Evolutionary conservation across 2,329 filamentous ascomycete genomes (phyloP), one percentile per base, ranked within the genome.

Genomic region (Sporothrix brunneoviolacea): DNA sequence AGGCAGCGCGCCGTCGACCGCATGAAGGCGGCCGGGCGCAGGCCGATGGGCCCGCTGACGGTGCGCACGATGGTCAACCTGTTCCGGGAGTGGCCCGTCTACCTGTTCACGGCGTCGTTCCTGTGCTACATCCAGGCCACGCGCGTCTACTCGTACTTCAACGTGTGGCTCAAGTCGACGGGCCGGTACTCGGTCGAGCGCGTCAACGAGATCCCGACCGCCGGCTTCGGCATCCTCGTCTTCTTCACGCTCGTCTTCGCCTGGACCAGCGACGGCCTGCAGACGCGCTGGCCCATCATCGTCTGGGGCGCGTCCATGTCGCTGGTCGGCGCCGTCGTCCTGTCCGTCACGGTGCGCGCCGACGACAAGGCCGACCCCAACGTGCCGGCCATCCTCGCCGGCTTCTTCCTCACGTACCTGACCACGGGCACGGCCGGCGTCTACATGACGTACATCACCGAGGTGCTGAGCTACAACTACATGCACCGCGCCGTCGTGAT

Each of bases 231-330:
- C 24, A 24, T 56, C 8, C 50, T 44, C 19, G 44, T 77, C 0
- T 63, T 75, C 15, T 68, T 68, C 3, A 77, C 75, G 0, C 62
- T 79, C 2, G 58, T 68, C 7, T 76, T 74, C 53, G 76, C 75
- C 8, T 78, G 74, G 75, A 68, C 67, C 13, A 76, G 72, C 8
- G 76, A 79, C 58, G 66, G 68, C 1, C 56, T 76, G 13, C 63
- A 75, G 7, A 66, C 61, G 3, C 66, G 75, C 15, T 77, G 73
- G 74, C 75, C 73, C 4, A 66, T 71, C 0, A 74, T 79, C 35
- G 59, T 77, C 8, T 30, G 36, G 22, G 50, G 36, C 13, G 50
- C 50, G 15, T 32, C 33, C 35, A 19, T 55, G 32, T 51, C 50
- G 10, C 41, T 57, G 9, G 39, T 52, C 27, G 54, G 54, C 40